These are phyloP conservation scores for Nakazawaea pomicola DNA, from an alignment of 805 yeast species.

Conservation along the genomic window DNA sequence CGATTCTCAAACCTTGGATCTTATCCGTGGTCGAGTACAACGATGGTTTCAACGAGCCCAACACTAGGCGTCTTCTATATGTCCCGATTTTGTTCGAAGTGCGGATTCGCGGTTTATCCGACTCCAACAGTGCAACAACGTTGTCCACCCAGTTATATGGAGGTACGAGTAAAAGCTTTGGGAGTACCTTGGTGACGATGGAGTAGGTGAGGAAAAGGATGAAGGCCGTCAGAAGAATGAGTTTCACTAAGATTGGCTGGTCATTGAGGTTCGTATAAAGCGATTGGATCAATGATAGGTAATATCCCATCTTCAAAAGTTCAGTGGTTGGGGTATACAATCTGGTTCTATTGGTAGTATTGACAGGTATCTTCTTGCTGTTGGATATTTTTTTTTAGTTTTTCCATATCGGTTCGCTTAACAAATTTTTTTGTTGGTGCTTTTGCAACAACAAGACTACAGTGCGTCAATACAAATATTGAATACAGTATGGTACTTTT, in stretches of 20 bases:
- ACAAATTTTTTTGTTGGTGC: no score
- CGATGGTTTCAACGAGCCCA: constrained; percentile 26
- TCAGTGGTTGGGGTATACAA: not conserved
- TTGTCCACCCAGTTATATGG: constrained; percentile 23
- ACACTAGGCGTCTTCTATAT: constrained; percentile 25
- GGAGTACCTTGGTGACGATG: constrained; percentile 16
- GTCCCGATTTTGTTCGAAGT: constrained; percentile 17
- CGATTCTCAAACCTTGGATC: constrained; percentile 19
- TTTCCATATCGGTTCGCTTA: not conserved
- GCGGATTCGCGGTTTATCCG: not conserved
- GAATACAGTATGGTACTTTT: no score
- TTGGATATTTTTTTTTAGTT: not conserved
- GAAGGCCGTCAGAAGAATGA: constrained; percentile 8
- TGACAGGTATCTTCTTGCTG: not conserved
- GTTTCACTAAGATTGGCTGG: constrained; percentile 5
- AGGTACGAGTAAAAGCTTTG: constrained; percentile 23
- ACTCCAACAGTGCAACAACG: constrained; percentile 18
- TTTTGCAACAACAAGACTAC: no score
- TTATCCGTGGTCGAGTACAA: constrained; percentile 24
- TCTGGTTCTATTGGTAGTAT: not conserved
- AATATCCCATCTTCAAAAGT: not conserved
- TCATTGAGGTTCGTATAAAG: not conserved
- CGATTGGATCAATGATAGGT: not conserved
- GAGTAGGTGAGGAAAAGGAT: constrained; percentile 15
- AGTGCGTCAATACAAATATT: no score